phyloP scores from a whole-genome alignment of 2,329 filamentous ascomycete genomes.

The Aspergillus piperis region DNA sequence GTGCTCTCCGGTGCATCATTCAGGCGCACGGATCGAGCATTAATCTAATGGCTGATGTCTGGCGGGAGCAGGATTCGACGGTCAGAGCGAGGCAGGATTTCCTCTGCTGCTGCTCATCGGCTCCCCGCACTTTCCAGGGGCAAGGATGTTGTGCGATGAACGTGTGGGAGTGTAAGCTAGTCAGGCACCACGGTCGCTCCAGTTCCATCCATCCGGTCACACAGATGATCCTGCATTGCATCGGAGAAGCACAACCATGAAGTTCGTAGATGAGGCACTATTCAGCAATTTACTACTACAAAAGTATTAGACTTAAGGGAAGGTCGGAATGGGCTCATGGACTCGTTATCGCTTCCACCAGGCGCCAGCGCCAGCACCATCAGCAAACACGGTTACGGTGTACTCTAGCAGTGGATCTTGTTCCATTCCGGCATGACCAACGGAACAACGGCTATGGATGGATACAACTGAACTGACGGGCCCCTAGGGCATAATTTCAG shows the following conservation, averaged over 20 bases:
- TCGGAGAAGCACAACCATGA: background rate
- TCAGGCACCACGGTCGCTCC: constrained; percentile 10
- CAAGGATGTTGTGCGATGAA: constrained; percentile 8
- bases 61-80: background rate
- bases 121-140: constrained; percentile 10
- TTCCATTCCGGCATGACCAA: background rate
- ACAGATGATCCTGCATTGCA: constrained; percentile 5
- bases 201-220: constrained; percentile 4
- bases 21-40: constrained; percentile 15
- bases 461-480: background rate
- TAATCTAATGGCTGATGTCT: constrained; percentile 8
- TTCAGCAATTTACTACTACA: too few relatives aligned
- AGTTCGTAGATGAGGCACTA: too few relatives aligned
- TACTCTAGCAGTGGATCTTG: background rate
- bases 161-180: constrained; percentile 6
- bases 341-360: background rate
- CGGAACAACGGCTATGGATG: background rate
- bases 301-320: background rate
- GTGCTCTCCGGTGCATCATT: background rate
- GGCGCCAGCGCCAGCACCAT: background rate
- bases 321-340: background rate
- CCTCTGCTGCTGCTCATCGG: background rate
- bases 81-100: background rate
- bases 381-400: background rate
- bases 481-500: background rate